These are phyloP conservation scores for Venturia aucupariae DNA, from an alignment of 2,329 filamentous ascomycete species.

Conservation along the genomic window DNA sequence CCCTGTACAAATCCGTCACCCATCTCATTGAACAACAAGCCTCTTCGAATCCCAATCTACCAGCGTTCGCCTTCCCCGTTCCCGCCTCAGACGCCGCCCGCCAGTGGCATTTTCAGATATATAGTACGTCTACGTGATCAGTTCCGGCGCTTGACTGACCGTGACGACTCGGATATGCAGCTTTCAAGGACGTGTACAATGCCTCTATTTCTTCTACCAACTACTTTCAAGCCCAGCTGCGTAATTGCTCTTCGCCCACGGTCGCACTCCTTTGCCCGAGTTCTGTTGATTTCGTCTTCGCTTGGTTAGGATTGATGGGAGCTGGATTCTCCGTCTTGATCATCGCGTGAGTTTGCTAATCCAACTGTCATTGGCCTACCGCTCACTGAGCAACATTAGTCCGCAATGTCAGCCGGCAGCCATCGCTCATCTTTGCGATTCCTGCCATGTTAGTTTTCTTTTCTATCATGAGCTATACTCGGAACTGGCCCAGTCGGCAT, in stretches of 20 bases:
- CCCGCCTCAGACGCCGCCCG: constrained; percentile 18
- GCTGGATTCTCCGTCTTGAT: constrained; percentile 47
- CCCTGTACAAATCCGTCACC: constrained; percentile 37
- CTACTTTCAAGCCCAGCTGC: constrained; percentile 20
- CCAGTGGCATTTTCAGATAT: constrained; percentile 26
- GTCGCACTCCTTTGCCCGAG: constrained; percentile 49
- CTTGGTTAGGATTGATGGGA: constrained; percentile 51
- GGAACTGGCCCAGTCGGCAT: constrained; percentile 25
- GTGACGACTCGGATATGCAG: no score
- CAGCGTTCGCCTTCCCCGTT: constrained; percentile 43
- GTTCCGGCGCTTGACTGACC: neutral
- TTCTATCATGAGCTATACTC: constrained; percentile 37
- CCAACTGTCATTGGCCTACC: neutral
- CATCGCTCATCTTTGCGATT: constrained; percentile 44
- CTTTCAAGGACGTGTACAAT: constrained; percentile 27
- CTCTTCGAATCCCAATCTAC: constrained; percentile 26
- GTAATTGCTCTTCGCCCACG: constrained; percentile 21
- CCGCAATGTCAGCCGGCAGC: constrained; percentile 39
- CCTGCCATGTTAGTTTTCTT: constrained; percentile 34
- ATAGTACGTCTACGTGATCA: constrained; percentile 18
- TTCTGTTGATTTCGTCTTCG: constrained; percentile 47
- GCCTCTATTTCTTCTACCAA: constrained; percentile 30
- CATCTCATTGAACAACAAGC: constrained; percentile 44
- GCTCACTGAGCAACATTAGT: constrained; percentile 23
- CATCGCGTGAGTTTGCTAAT: constrained; percentile 33